phyloP scores from a whole-genome alignment of 257 asterid species.

The Misopates orontium region DNA sequence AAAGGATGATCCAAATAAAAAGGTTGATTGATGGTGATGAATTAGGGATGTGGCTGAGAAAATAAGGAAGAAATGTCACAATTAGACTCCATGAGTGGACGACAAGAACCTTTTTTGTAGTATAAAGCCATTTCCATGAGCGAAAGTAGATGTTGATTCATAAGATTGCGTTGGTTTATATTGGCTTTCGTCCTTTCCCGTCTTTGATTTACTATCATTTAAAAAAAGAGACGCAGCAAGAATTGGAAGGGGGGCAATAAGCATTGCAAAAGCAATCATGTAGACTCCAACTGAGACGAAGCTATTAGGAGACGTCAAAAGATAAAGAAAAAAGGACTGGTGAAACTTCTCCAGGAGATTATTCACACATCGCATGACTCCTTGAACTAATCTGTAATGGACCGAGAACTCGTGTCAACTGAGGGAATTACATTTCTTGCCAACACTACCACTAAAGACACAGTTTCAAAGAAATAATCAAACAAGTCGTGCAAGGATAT shows the following conservation, averaged over 20 bases:
- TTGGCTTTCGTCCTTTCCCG: constrained; percentile 30
- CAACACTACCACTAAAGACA: not conserved
- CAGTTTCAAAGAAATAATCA: constrained; percentile 2
- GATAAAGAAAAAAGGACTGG: constrained; percentile 89
- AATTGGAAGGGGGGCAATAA: constrained; percentile 85
- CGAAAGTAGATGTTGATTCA: constrained; percentile 21
- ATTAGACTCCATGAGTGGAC: constrained; percentile 79
- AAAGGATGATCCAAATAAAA: constrained; percentile 47
- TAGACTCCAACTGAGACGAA: constrained; percentile 91
- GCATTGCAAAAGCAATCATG: constrained; percentile 88
- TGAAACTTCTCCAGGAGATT: constrained; percentile 98
- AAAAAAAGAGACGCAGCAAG: constrained; percentile 79
- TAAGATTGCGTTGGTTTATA: not conserved
- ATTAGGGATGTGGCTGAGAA: constrained; percentile 44
- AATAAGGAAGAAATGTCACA: constrained; percentile 68
- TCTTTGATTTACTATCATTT: constrained; percentile 38
- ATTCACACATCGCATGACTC: constrained; percentile 76
- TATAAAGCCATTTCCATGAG: constrained; percentile 80
- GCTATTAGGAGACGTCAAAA: constrained; percentile 72
- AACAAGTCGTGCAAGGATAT: constrained; percentile 11
- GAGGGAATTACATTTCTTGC: constrained; percentile 3
- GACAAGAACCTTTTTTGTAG: constrained; percentile 64
- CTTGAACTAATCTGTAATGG: constrained; percentile 82
- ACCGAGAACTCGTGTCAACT: constrained; percentile 25
- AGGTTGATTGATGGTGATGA: too few relatives aligned